phyloP scores from a whole-genome alignment of 352 stramenopile species.

The Globisporangium middletonii region DNA sequence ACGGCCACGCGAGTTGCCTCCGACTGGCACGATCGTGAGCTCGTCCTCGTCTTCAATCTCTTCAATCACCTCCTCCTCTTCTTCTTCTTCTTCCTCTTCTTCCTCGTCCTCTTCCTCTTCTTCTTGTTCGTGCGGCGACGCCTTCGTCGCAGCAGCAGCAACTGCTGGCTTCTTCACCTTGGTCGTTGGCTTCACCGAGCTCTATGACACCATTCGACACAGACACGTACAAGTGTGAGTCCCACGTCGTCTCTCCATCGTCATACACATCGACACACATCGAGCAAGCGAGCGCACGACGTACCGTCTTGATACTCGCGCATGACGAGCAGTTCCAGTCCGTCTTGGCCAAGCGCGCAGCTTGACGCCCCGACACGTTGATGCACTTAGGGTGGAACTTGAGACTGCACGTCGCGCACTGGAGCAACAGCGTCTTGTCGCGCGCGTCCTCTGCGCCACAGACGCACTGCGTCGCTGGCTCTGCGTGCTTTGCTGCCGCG shows the following conservation, averaged over 20 bases:
- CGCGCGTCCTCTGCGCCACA: conserved; percentile 39
- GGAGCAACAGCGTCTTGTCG: conserved; percentile 44
- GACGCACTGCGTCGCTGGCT: conserved; percentile 33
- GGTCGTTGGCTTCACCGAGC: conserved; percentile 9
- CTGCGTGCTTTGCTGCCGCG: conserved; percentile 30
- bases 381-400: conserved; percentile 79
- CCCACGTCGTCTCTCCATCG: neutral
- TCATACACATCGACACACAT: neutral
- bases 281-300: neutral
- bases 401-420: conserved; percentile 54
- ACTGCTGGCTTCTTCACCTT: neutral
- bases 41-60: conserved; percentile 1
- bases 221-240: neutral
- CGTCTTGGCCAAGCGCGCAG: conserved; percentile 46
- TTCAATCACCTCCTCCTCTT: conserved; percentile 6
- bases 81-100: conserved; percentile 5
- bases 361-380: conserved; percentile 71
- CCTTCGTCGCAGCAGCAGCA: neutral
- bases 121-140: neutral
- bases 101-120: conserved; percentile 1
- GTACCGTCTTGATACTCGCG: conserved; percentile 18
- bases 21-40: neutral
- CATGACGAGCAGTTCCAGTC: conserved; percentile 33
- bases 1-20: neutral
- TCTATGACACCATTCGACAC: neutral